A percentile compares a stretch with the other conserved stretches of the same genome.
phyloP scores from a whole-genome alignment of 2,329 filamentous ascomycete species.

The Rosellinia necatrix region DNA sequence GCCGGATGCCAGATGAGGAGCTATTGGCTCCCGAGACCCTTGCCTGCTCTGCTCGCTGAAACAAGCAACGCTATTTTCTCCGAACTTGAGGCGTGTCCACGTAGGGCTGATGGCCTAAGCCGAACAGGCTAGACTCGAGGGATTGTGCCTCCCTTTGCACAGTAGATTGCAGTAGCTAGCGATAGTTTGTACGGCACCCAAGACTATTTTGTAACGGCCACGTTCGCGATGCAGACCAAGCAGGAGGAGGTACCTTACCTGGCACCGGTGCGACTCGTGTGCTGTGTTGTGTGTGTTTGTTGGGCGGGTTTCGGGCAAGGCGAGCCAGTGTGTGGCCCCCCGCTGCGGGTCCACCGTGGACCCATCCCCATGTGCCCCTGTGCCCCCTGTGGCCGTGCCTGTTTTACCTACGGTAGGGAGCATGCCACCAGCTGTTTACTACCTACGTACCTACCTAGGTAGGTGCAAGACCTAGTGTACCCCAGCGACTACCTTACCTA shows the following conservation, averaged over 20 bases:
- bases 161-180: neutral
- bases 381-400: slow-evolving; percentile 11
- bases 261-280: no score
- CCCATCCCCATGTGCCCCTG: neutral
- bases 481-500: no score
- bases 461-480: no score
- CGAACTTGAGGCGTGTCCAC: slow-evolving; percentile 19
- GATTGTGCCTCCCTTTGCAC: slow-evolving; percentile 8
- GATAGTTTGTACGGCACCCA: neutral
- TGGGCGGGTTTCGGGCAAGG: slow-evolving; percentile 9
- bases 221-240: slow-evolving; percentile 11
- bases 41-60: slow-evolving; percentile 16
- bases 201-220: slow-evolving; percentile 11
- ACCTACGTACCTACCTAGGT: neutral
- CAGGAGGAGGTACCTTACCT: no score
- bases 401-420: neutral
- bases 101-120: slow-evolving; percentile 26
- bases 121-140: slow-evolving; percentile 5
- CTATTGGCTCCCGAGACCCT: slow-evolving; percentile 10
- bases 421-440: neutral
- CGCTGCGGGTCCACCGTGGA: no score
- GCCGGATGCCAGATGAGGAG: slow-evolving; percentile 3
- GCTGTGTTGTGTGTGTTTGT: neutral
- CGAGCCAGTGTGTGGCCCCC: no score
- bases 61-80: slow-evolving; percentile 8